phyloP scores from a whole-genome alignment of 495 filamentous ascomycete genomes.

The Jackrogersella multiformis region DNA sequence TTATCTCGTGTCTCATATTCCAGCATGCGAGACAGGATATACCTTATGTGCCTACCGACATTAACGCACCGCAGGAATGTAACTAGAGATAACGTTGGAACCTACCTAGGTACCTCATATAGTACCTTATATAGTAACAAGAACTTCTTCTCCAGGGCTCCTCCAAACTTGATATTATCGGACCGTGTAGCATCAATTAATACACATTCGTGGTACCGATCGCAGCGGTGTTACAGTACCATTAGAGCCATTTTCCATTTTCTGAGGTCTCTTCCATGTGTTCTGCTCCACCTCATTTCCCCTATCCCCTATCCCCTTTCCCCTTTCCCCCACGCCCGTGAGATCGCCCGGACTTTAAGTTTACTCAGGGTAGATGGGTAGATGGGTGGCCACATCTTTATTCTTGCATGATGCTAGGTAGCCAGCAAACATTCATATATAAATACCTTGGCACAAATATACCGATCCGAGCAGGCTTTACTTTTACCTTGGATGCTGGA shows the following conservation, averaged over 20 bases:
- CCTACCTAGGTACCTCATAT: too few relatives aligned
- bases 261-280: not conserved
- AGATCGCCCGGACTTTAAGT: conserved; percentile 12
- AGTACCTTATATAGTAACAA: too few relatives aligned
- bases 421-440: conserved; percentile 5
- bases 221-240: conserved; percentile 18
- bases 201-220: conserved; percentile 23
- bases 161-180: conserved; percentile 13
- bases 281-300: conserved; percentile 13
- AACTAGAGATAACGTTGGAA: too few relatives aligned
- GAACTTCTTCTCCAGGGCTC: too few relatives aligned
- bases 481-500: not conserved
- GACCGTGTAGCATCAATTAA: conserved; percentile 19
- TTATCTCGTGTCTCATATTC: conserved; percentile 33
- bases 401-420: not conserved
- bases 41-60: conserved; percentile 22
- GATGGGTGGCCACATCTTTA: conserved; percentile 9
- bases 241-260: conserved; percentile 3
- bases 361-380: conserved; percentile 23
- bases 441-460: not conserved
- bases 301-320: too few relatives aligned
- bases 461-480: not conserved
- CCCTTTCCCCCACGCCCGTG: conserved; percentile 23
- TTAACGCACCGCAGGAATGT: conserved; percentile 17
- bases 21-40: conserved; percentile 31